Conservation (phyloP, 2,329 filamentous ascomycete genomes). For the Rosellinia necatrix region DNA sequence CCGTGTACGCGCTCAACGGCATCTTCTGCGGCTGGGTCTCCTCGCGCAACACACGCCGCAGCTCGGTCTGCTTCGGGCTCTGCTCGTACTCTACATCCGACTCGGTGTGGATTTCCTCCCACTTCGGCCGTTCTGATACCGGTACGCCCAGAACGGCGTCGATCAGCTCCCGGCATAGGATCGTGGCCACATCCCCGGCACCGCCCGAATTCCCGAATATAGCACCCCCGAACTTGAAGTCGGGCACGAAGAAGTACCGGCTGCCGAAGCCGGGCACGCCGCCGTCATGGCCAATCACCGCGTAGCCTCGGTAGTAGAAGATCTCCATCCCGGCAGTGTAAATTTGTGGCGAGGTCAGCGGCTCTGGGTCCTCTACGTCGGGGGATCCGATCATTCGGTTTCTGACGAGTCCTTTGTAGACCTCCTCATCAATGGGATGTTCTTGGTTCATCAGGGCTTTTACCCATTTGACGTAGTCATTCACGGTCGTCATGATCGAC, state of each 20-base stretch:
- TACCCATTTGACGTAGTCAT: conserved; percentile 36
- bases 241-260: conserved; percentile 31
- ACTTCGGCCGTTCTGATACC: conserved; percentile 12
- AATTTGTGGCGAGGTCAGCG: conserved; percentile 21
- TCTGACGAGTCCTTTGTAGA: conserved; percentile 30
- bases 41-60: conserved; percentile 8
- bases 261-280: conserved; percentile 29
- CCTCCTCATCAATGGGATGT: conserved; percentile 30
- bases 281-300: conserved; percentile 32
- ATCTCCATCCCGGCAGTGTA: conserved; percentile 32
- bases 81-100: neutral
- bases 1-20: conserved; percentile 30
- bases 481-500: conserved; percentile 33
- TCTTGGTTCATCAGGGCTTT: conserved; percentile 28
- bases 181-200: neutral
- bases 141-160: conserved; percentile 29
- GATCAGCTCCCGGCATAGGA: conserved; percentile 23
- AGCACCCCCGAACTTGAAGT: conserved; percentile 24
- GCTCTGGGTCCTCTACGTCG: conserved; percentile 1
- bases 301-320: conserved; percentile 31
- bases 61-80: neutral
- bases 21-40: conserved; percentile 23
- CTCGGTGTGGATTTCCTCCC: conserved; percentile 1
- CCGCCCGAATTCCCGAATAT: conserved; percentile 27
- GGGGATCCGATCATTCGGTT: conserved; percentile 25